A percentile compares a stretch with the other conserved stretches of the same genome.
phyloP scores from a whole-genome alignment of 805 yeast genomes.

The Candida pseudoglaebosa region DNA sequence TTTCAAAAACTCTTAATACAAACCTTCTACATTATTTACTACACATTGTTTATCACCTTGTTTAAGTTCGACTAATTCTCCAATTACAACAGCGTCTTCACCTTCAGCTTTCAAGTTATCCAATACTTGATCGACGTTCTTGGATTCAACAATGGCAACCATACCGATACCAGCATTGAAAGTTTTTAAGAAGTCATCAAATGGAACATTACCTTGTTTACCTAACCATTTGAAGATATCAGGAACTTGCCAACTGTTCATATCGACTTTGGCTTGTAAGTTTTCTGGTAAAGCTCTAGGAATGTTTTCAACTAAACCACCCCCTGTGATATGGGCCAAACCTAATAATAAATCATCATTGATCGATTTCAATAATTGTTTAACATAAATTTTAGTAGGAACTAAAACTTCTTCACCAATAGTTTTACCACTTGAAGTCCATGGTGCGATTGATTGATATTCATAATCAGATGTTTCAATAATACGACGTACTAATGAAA shows the following conservation, averaged over 20 bases:
- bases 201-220: constrained; percentile 84
- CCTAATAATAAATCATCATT: constrained; percentile 70
- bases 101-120: constrained; percentile 56
- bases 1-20: constrained; percentile 12
- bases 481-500: constrained; percentile 88
- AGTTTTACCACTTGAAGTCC: constrained; percentile 60
- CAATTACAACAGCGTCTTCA: constrained; percentile 61
- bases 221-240: constrained; percentile 94
- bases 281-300: constrained; percentile 89
- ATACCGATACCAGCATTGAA: constrained; percentile 96
- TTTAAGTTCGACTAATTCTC: constrained; percentile 31
- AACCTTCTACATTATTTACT: constrained; percentile 43
- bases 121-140: constrained; percentile 56
- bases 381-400: constrained; percentile 94
- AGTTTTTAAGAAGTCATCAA: constrained; percentile 79
- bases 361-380: constrained; percentile 75
- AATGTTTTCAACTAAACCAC: constrained; percentile 93
- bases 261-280: constrained; percentile 78
- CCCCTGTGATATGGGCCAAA: constrained; percentile 96
- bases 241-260: constrained; percentile 78
- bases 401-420: constrained; percentile 82
- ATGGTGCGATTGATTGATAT: constrained; percentile 79
- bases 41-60: constrained; percentile 58
- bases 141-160: constrained; percentile 78
- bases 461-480: constrained; percentile 67